phyloP scores from a whole-genome alignment of 2,329 filamentous ascomycete species.

The Cladophialophora immunda region DNA sequence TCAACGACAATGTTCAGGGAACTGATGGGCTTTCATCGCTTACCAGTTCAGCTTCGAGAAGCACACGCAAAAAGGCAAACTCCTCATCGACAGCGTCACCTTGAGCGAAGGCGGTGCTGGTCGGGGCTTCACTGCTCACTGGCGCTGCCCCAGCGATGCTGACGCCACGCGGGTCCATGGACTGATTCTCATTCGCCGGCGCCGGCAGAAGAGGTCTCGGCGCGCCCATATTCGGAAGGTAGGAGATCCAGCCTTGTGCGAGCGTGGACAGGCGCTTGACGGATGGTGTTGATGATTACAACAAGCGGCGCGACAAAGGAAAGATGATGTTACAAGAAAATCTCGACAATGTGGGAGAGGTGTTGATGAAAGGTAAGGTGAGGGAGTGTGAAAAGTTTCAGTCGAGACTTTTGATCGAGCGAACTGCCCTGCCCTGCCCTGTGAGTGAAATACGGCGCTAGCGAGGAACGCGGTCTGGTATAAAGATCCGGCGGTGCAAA shows the following conservation, averaged over 20 bases:
- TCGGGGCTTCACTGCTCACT: background rate
- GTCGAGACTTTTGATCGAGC: background rate
- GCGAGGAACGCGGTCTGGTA: conserved; percentile 4
- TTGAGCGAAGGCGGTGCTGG: background rate
- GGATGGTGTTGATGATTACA: background rate
- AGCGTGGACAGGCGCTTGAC: background rate
- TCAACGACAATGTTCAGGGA: background rate
- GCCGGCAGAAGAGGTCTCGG: background rate
- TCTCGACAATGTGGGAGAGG: background rate
- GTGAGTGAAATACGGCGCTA: conserved; percentile 2
- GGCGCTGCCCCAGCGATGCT: background rate
- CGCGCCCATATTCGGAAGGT: background rate
- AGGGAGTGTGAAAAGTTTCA: background rate
- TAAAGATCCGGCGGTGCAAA: background rate
- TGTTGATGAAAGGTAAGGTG: conserved; percentile 9
- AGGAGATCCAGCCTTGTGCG: conserved; percentile 1
- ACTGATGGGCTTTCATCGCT: background rate
- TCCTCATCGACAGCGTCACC: background rate
- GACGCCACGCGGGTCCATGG: background rate
- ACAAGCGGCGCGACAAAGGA: conserved; percentile 1
- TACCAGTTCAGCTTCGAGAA: background rate
- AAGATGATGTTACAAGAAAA: conserved; percentile 7
- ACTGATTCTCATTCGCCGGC: background rate
- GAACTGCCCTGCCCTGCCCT: background rate
- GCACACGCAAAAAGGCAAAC: background rate